Evolutionary conservation across 2,329 filamentous ascomycete genomes (phyloP).

Genomic region (Chrysoporthe cubensis): DNA sequence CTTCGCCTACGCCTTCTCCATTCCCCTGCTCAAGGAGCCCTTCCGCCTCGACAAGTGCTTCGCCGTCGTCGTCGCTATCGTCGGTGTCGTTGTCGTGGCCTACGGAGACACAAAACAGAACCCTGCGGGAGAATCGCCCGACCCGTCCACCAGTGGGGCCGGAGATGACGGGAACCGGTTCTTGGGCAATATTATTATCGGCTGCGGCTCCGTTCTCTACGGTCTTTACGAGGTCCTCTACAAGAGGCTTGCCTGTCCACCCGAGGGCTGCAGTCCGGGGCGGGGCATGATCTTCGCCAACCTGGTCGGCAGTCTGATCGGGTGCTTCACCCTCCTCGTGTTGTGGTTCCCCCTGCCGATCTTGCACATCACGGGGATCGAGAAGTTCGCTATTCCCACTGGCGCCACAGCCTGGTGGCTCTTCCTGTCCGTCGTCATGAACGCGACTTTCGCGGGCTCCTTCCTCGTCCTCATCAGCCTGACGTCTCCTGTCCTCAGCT

Average conservation of each 20-base stretch:
- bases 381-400: conserved; percentile 80
- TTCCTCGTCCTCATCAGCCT: conserved; percentile 93
- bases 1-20: conserved; percentile 96
- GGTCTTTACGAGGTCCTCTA: conserved; percentile 97
- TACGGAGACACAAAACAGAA: conserved; percentile 74
- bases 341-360: conserved; percentile 92
- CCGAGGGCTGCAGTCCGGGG: conserved; percentile 81
- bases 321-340: conserved; percentile 80
- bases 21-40: conserved; percentile 85
- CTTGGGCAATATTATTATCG: conserved; percentile 89
- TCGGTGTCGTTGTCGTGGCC: conserved; percentile 90
- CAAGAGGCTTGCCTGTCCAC: conserved; percentile 90
- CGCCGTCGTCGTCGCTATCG: conserved; percentile 83
- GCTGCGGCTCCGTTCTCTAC: conserved; percentile 87
- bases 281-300: conserved; percentile 97
- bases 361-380: conserved; percentile 76
- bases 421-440: conserved; percentile 78
- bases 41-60: conserved; percentile 82
- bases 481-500: conserved; percentile 89
- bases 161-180: conserved; percentile 61
- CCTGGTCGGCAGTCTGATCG: conserved; percentile 86
- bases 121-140: conserved; percentile 34
- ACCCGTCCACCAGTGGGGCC: conserved; percentile 4
- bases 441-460: conserved; percentile 89
- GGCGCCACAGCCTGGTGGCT: conserved; percentile 82